Evolutionary conservation across 2,329 filamentous ascomycete species (phyloP), one percentile per base, ranked within the genome.

Genomic region (Monosporascus sp.): DNA sequence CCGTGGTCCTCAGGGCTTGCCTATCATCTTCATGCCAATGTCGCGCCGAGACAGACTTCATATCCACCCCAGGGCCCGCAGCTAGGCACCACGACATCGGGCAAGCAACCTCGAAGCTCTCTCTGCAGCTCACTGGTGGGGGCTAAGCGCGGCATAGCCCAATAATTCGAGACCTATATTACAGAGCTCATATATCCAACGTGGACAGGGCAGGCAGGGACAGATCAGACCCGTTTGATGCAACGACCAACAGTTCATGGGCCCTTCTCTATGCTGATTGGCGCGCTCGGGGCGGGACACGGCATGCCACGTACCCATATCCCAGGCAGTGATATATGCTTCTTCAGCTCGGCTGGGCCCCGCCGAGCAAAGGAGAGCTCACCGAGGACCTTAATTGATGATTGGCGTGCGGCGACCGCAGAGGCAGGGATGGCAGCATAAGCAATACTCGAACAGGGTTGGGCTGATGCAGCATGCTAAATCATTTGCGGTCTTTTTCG

Each of bases 71-170:
- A 41, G 38, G 38, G 38, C 11, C 31, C 11, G 11, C 31, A 34
- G 31, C 46, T 18, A 20, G 47, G 31, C 47, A 38, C 20, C 25
- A 22, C 47, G 31, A 20, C n/a, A 24, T 38, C 25, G 47, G 25
- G 36, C 41, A 54, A 49, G 27, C 25, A 22, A 46, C 15, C 45
- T 53, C 42, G 39, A 47, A 37, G 49, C 47, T 51, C 14, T 14
- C 20, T 44, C 42, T 17, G 22, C 39, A 24, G 48, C 46, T 51
- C 38, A 41, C 31, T 42, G 52, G 48, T 53, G 58, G 59, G 54
- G 60, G 54, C 59, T 59, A 60, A 57, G 50, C 58, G 56, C 62
- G 60, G 58, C 57, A 63, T 51, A 55, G 52, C 55, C 57, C 60
- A 59, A 56, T 47, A 48, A 51, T 53, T 55, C 54, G 49, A 47